Conservation (phyloP, 805 yeast genomes). For the Hanseniaspora taiwanica region DNA sequence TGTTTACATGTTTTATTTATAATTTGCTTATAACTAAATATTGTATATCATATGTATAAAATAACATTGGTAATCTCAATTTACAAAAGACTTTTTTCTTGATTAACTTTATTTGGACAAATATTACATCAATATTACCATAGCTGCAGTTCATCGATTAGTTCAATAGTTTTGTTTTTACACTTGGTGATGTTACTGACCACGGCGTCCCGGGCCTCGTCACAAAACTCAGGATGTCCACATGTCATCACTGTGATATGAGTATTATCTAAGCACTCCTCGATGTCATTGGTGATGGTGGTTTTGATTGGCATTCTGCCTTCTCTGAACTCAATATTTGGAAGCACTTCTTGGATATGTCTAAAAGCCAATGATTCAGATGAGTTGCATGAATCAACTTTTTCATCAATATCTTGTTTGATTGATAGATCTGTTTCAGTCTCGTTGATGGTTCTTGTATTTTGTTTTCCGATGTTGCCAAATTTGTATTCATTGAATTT, state of each 20-base stretch:
- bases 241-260: slow-evolving; percentile 37
- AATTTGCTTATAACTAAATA: no score
- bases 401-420: neutral
- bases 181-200: slow-evolving; percentile 21
- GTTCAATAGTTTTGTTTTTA: slow-evolving; percentile 33
- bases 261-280: neutral
- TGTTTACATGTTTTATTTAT: no score
- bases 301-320: neutral
- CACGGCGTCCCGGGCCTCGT: slow-evolving; percentile 34
- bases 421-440: neutral
- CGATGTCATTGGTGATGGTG: neutral
- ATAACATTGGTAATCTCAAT: no score
- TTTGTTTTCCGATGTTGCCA: neutral
- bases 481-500: neutral
- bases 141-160: slow-evolving; percentile 43
- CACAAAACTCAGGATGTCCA: slow-evolving; percentile 45
- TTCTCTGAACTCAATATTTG: neutral
- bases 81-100: no score
- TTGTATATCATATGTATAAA: no score
- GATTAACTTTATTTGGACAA: no score
- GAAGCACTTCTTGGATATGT: neutral
- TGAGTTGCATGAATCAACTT: neutral
- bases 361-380: neutral
- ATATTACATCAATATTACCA: no score
- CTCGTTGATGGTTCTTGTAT: neutral